Base-by-base conservation (phyloP, 768 basidiomycete genomes). In the Auriculariales sp. region DNA sequence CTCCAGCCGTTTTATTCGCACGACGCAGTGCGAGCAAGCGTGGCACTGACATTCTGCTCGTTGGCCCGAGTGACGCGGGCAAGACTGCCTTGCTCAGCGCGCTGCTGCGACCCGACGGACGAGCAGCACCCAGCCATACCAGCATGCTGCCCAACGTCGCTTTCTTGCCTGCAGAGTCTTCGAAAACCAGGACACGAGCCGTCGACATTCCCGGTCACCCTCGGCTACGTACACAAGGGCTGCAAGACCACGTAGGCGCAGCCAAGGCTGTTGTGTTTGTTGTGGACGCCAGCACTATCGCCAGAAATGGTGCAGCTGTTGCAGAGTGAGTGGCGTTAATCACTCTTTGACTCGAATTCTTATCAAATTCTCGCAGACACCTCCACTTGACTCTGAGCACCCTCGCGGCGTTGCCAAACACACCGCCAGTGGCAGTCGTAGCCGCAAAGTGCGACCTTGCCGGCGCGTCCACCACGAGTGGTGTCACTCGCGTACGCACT, bases 171-270 rank as follows among this genome's bases (percentile, higher is more conserved):
- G 55, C 80, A n/a, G 59, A 71, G 2, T 59, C 64, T 4, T 53
- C 66, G 2, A 68, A 66, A 35, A 74, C 72, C 55, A 58, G 63
- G 12, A 59, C 83, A 39, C 73, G 69, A 33, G 63, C 84, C 11
- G 67, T 88, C 15, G 88, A 91, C 62, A 65, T 91, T 34, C 88
- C 88, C 6, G 88, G 88, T n/a, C 88, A 91, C 61, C 83, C 87
- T 9, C 75, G 88, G 34, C 73, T 91, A 49, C 66, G 86, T 28
- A 75, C 75, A 56, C 83, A 87, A 57, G 39, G 39, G 12, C 84
- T 87, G 59, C 66, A 64, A 45, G 84, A 88, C 34, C 64, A 81
- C 56, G 61, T 91, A 19, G 52, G 66, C 3, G 71, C 77, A 29
- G 75, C 84, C 2, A 81, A 78, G 56, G 78, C 69, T 2, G 62